Base-by-base conservation (phyloP, 2,329 filamentous ascomycete species). In the Plenodomus biglobosus region DNA sequence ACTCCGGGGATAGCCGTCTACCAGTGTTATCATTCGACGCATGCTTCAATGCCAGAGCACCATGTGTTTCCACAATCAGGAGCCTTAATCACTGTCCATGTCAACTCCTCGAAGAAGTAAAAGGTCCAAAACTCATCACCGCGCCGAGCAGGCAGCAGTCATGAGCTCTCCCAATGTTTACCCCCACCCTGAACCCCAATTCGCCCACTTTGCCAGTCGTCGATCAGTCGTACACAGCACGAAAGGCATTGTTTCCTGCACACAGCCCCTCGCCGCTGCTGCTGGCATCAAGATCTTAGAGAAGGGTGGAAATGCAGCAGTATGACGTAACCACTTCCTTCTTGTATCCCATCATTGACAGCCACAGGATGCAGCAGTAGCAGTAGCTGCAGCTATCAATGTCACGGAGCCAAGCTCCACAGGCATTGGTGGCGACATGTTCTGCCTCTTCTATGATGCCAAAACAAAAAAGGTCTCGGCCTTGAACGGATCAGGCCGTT, bases 391-490 rank as follows among this genome's bases (percentile, higher is more conserved):
- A 24, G 91, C 85, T 4, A 79, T 99, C 47, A 97, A 96, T 73
- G 83, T 97, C 67, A 96, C 92, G 0, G 94, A 99, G 69, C 94
- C 94, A 7, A 85, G 85, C 50, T 94, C 88, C 5, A 97, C 94
- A 0, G 94, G 94, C 35, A 96, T 99, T 51, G 94, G 94, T 48
- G 94, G 94, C 54, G 94, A 99, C 74, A 91, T 96, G 85, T 99
- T 97, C 75, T 92, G 92, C 71, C 83, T 97, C 30, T 96, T 84
- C 78, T 97, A 92, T 76, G 83, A 95, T 68, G 90, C 90, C 36
- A 82, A 86, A 60, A 89, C 86, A 0, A 87, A 88, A 66, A 87
- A 88, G 55, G 86, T 97, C 8, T 86, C 85, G 45, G 89, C 91
- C 8, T 77, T 97, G 72, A 99, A 99, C 72, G 94, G 92, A 17